These are phyloP conservation scores for Kurtzmaniella quercitrusa DNA, from an alignment of 1,139 yeast species.

Conservation along the genomic window DNA sequence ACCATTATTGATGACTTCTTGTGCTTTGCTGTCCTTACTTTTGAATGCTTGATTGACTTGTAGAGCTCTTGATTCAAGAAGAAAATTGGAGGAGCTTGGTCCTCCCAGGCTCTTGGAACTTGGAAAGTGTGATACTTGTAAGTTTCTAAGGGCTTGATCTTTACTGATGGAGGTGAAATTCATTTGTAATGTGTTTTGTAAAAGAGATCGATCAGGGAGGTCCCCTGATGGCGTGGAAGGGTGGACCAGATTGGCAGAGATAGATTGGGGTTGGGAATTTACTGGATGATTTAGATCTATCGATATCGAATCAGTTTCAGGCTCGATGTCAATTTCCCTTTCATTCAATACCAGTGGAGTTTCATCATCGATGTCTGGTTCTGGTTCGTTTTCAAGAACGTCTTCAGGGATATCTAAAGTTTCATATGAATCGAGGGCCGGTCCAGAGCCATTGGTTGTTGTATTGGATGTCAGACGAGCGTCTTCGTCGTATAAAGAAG, in stretches of 20 bases:
- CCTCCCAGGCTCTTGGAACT: constrained; percentile 9
- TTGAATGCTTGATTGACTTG: constrained; percentile 26
- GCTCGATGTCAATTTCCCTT: no score
- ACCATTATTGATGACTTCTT: constrained; percentile 56
- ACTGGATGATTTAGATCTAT: no score
- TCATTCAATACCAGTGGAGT: constrained; percentile 1
- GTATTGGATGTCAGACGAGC: background rate
- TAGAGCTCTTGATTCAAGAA: constrained; percentile 33
- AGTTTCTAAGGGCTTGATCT: background rate
- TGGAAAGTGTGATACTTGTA: constrained; percentile 23
- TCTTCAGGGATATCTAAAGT: constrained; percentile 1
- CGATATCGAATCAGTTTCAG: no score
- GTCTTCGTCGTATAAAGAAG: constrained; percentile 3
- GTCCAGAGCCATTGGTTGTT: constrained; percentile 17
- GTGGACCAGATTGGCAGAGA: background rate
- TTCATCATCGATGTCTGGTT: background rate
- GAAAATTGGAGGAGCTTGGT: constrained; percentile 29
- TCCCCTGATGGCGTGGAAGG: background rate
- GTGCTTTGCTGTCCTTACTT: constrained; percentile 25
- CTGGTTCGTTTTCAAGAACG: background rate
- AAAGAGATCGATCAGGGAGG: background rate
- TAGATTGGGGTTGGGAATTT: no score
- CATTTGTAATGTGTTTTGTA: background rate
- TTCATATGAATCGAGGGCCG: background rate
- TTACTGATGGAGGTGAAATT: background rate